Evolutionary conservation across 2,329 filamentous ascomycete species (phyloP).

Genomic region (Pseudogymnoascus sp.): DNA sequence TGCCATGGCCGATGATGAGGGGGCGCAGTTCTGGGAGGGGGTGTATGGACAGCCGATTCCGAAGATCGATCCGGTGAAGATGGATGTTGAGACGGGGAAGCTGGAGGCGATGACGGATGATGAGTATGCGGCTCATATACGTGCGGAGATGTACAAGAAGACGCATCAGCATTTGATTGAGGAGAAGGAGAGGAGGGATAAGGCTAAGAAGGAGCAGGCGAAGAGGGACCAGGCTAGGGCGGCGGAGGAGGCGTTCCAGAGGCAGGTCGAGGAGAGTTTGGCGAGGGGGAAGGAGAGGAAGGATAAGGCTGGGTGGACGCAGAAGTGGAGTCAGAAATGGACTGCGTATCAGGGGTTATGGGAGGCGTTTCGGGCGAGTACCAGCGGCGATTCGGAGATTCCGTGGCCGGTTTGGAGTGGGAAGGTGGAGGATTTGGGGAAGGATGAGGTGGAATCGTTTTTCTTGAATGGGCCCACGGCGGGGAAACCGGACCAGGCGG

Average conservation of each 20-base stretch:
- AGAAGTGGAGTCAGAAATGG: slow-evolving; percentile 56
- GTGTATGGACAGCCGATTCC: slow-evolving; percentile 97
- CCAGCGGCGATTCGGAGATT: slow-evolving; percentile 40
- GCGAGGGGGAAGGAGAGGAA: slow-evolving; percentile 58
- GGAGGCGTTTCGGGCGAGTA: slow-evolving; percentile 41
- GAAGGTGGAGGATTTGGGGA: slow-evolving; percentile 46
- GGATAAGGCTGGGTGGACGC: slow-evolving; percentile 36
- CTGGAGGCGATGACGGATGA: slow-evolving; percentile 88
- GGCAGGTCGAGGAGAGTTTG: slow-evolving; percentile 64
- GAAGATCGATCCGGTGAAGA: slow-evolving; percentile 53
- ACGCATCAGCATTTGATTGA: slow-evolving; percentile 78
- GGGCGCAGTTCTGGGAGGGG: slow-evolving; percentile 87
- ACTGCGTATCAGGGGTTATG: slow-evolving; percentile 58
- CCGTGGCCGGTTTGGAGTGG: slow-evolving; percentile 64
- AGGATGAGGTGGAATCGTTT: slow-evolving; percentile 55
- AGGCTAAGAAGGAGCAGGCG: slow-evolving; percentile 46
- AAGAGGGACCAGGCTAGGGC: slow-evolving; percentile 43
- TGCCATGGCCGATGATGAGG: slow-evolving; percentile 93
- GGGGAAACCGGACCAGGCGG: slow-evolving; percentile 28
- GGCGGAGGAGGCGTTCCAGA: slow-evolving; percentile 43
- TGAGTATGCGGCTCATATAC: slow-evolving; percentile 81
- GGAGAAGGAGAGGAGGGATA: slow-evolving; percentile 60
- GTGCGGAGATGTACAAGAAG: slow-evolving; percentile 91
- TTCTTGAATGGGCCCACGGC: slow-evolving; percentile 45
- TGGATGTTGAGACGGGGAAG: slow-evolving; percentile 41